Base-by-base conservation (phyloP, 1,284 basidiomycete species). In the Rhodofomes roseus region DNA sequence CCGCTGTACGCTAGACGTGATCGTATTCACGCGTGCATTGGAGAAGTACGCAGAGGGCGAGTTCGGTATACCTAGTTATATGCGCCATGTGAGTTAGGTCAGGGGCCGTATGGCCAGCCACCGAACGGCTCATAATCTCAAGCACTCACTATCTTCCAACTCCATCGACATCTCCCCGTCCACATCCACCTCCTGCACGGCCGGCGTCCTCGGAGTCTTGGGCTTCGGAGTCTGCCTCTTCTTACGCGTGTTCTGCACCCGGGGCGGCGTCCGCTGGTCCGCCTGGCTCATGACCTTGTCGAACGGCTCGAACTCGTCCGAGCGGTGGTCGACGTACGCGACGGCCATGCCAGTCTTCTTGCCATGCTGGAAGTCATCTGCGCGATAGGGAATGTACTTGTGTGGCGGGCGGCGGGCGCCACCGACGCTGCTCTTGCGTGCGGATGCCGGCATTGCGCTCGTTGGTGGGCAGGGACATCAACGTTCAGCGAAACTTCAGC, bases 221-320 rank as follows among this genome's bases (percentile, higher is more conserved):
- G 63, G 71, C 65, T 66, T 72, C 56, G 63, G 71, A 29, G 72
- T 71, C 48, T 73, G 76, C 61, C 74, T 78, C 68, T 74, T 78
- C 68, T 69, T 76, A 69, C 76, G 73, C 75, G 83, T 62, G 51
- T 58, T 59, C 65, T 70, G 66, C 59, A 80, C 76, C 56, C 75
- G 78, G n/a, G 81, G 83, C 3, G 86, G 86, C 3, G 85, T 80
- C n/a, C 80, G 77, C 56, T 78, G 78, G 72, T 91, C 87, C 0
- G 83, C 87, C 66, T 89, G 86, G 53, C 80, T 77, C 63, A 95
- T 84, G 67, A 94, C 79, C 64, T 86, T 83, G 58, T 87, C 85
- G 67, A 93, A 90, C 12, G 86, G 86, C 73, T 96, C 93, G 71
- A 92, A 93, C 11, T 93, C 95, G 69, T 94, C 90, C 16, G 87